Evolutionary conservation across 1,139 yeast species (phyloP), one percentile per base, ranked within the genome.

Genomic region (Diutina neorugosa): DNA sequence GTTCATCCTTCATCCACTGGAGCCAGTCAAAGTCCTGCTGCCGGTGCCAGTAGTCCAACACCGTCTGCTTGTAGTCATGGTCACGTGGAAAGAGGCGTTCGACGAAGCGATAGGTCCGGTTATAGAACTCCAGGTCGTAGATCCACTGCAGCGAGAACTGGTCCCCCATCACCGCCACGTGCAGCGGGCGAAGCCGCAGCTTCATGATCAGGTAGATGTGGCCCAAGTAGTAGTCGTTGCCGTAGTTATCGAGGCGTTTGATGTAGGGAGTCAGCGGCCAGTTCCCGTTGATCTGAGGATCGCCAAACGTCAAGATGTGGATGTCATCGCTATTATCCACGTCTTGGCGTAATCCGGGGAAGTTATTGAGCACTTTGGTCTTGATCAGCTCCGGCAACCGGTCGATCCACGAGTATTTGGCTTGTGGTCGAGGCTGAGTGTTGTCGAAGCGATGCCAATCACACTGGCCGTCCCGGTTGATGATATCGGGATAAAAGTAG

Each of bases 61-160:
- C 83, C 34, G 71, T 73, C 56, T 66, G 63, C 56, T 77, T 75
- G 56, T 81, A 80, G 52, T 72, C 75, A 40, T 65, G 61, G 8
- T 81, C 80, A 56, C 81, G 70, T 1, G 80, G 80, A 61, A 82
- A 85, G 16, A 86, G 68, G 54, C 94, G 71, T 34, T 80, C 80
- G 53, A 81, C 79, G 63, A 80, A 90, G 57, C 97, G 71, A 57
- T 73, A 74, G 0, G 93, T 87, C 56, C 98, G 76, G 62, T 83
- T 81, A 64, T 77, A 83, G 66, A 88, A 93, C 65, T 91, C 98
- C 16, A 82, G 77, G 67, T 90, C 96, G 47, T 77, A 76, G 57
- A 93, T 89, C 98, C 98, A 93, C 69, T 93, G 98, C 14, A 94
- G 85, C n/a, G 96, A 87, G 58, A 93, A 82, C 58, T 89, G 74